Percentiles rank a stretch among this genome's conserved stretches.
These are phyloP conservation scores for Vairimorpha apis DNA, from an alignment of 371 early-diverging fungal genomes.

Conservation along the genomic window DNA sequence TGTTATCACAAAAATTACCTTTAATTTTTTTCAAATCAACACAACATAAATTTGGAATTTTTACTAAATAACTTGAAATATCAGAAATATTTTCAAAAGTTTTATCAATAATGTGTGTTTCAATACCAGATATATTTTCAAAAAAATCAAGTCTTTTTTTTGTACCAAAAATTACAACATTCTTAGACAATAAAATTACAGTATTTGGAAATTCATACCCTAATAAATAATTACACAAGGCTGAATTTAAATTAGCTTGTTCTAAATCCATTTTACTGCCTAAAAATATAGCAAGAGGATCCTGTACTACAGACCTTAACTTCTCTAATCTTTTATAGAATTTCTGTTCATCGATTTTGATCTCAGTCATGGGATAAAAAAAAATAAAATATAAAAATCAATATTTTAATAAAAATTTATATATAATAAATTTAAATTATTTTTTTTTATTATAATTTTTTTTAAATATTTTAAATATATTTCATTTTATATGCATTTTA, in stretches of 20 bases:
- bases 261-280: conserved; percentile 59
- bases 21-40: conserved; percentile 46
- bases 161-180: conserved; percentile 45
- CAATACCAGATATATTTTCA: conserved; percentile 36
- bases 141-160: conserved; percentile 60
- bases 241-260: conserved; percentile 60
- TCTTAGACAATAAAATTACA: conserved; percentile 47
- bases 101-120: conserved; percentile 48
- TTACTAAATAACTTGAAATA: conserved; percentile 33
- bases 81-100: conserved; percentile 45
- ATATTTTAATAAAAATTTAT: too few species aligned
- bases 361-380: conserved; percentile 34
- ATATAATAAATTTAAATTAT: too few species aligned
- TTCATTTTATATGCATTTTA: too few species aligned
- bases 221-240: conserved; percentile 61
- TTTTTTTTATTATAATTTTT: too few species aligned
- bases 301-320: conserved; percentile 30
- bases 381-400: conserved; percentile 22
- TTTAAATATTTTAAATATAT: too few species aligned
- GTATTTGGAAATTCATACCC: conserved; percentile 64
- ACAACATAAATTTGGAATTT: conserved; percentile 24
- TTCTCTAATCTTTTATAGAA: conserved; percentile 33
- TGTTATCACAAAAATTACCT: conserved; percentile 45
- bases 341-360: conserved; percentile 36
- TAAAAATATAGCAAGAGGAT: conserved; percentile 54